Evolutionary conservation across 2,329 filamentous ascomycete species (phyloP), one percentile per base, ranked within the genome.

Genomic region (Hypoxylon sp.): DNA sequence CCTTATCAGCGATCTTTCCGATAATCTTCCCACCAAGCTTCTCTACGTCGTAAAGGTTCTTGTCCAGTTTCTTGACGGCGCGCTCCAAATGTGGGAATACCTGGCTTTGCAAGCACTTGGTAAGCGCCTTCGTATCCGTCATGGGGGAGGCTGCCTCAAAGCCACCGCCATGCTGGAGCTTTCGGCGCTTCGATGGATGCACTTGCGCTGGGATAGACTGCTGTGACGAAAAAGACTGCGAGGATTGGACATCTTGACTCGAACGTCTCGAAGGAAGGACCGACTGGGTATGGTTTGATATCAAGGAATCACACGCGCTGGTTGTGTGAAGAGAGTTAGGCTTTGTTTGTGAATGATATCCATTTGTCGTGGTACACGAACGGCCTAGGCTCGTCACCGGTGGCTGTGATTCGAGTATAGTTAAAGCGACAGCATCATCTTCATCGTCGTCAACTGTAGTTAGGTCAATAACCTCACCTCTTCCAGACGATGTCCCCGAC

Each of bases 61-160:
- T 13, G 22, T 72, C 44, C 0, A 77, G 62, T n/a, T 44, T 44
- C 14, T 50, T 46, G 0, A 72, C 58, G 0, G 69, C 74, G 1
- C 60, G 66, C n/a, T 77, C 76, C 5, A 77, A 62, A 31, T 77
- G 71, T 3, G 76, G 76, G 14, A 77, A 75, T 13, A 77, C 73
- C 53, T 77, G 76, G 1, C 5, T 19, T n/a, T 74, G 67, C 5
- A 77, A 53, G 52, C 75, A 77, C 35, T 37, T 59, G 8, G 59
- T 70, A 4, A 76, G 63, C 4, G 68, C 58, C 14, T 66, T 65
- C 1, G 53, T 57, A 24, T 71, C 54, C 2, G 66, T 50, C 11
- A 39, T 29, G 44, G 62, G 33, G 3, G 54, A 59, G 0, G 65
- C 67, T 9, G 58, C 24, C 3, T 65, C 44, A 29, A 51, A n/a